A percentile compares a stretch with the other conserved stretches of the same genome.
phyloP scores from a whole-genome alignment of 116 monocot genomes.

The Zostera marina region DNA sequence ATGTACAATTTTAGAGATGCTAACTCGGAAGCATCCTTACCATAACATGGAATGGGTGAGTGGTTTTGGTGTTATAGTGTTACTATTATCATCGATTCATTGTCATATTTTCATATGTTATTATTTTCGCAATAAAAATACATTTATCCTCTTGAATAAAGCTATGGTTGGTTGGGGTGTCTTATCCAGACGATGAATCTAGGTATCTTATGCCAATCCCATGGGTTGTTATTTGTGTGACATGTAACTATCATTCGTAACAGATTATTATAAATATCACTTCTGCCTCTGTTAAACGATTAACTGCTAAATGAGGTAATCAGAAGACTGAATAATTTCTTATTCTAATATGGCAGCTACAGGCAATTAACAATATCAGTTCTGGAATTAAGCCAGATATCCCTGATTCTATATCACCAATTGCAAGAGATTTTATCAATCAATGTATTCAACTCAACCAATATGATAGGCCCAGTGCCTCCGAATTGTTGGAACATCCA shows the following conservation, averaged over 20 bases:
- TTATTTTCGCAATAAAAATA: no score
- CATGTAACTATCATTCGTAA: no score
- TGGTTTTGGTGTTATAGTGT: not conserved
- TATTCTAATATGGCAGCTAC: conserved; percentile 19
- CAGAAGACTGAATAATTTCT: not conserved
- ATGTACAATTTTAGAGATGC: conserved; percentile 75
- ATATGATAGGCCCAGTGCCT: conserved; percentile 41
- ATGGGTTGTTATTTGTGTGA: no score
- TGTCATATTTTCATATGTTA: not conserved
- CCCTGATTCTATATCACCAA: conserved; percentile 30
- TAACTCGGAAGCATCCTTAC: conserved; percentile 50
- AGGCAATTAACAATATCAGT: conserved; percentile 47
- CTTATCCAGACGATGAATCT: no score
- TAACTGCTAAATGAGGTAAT: no score
- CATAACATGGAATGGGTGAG: conserved; percentile 54
- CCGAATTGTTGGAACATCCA: conserved; percentile 50
- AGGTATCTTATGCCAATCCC: no score
- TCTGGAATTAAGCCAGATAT: conserved; percentile 46
- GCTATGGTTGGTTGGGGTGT: no score
- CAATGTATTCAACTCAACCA: conserved; percentile 52
- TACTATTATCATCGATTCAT: not conserved
- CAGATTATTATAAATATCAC: no score
- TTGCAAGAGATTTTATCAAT: conserved; percentile 58
- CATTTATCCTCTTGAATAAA: no score
- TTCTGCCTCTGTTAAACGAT: no score